These are phyloP conservation scores for Achaetomium macrosporum DNA, from an alignment of 2,329 filamentous ascomycete species.

Conservation along the genomic window DNA sequence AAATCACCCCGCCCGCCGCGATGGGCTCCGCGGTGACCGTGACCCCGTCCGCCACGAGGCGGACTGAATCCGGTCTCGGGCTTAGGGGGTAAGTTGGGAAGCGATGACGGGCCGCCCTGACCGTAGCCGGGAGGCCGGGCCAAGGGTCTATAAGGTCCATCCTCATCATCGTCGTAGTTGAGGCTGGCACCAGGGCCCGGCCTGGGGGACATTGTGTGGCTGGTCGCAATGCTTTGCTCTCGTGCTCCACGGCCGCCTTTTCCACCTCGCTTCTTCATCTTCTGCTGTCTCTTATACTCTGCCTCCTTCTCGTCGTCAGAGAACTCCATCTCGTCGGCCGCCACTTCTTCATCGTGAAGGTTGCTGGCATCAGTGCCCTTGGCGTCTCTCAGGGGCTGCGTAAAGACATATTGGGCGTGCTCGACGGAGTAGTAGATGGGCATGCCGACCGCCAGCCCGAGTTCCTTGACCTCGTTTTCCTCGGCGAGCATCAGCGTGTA, in stretches of 20 bases:
- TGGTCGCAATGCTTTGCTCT: conserved; percentile 2
- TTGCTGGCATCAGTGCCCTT: conserved; percentile 96
- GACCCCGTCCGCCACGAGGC: conserved; percentile 16
- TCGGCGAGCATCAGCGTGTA: conserved; percentile 77
- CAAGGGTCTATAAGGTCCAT: conserved; percentile 67
- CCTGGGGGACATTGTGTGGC: not conserved
- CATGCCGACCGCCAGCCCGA: conserved; percentile 62
- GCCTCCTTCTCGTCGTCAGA: conserved; percentile 94
- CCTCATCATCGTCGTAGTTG: conserved; percentile 63
- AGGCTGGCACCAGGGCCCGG: conserved; percentile 35
- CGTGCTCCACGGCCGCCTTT: conserved; percentile 36
- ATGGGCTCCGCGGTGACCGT: conserved; percentile 27
- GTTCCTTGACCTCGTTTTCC: conserved; percentile 59
- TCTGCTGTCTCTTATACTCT: conserved; percentile 65
- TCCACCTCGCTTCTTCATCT: conserved; percentile 55
- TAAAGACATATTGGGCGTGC: conserved; percentile 81
- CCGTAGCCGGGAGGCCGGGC: conserved; percentile 61
- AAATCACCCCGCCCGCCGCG: conserved; percentile 41
- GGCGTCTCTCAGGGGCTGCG: conserved; percentile 66
- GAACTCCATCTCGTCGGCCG: conserved; percentile 83
- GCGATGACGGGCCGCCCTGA: conserved; percentile 36
- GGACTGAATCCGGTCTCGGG: conserved; percentile 31
- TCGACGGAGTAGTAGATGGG: conserved; percentile 73
- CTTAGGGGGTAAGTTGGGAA: conserved; percentile 32
- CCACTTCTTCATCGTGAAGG: conserved; percentile 86